These are phyloP conservation scores for Coniochaeta ligniaria DNA, from an alignment of 2,329 filamentous ascomycete genomes.

Conservation along the genomic window DNA sequence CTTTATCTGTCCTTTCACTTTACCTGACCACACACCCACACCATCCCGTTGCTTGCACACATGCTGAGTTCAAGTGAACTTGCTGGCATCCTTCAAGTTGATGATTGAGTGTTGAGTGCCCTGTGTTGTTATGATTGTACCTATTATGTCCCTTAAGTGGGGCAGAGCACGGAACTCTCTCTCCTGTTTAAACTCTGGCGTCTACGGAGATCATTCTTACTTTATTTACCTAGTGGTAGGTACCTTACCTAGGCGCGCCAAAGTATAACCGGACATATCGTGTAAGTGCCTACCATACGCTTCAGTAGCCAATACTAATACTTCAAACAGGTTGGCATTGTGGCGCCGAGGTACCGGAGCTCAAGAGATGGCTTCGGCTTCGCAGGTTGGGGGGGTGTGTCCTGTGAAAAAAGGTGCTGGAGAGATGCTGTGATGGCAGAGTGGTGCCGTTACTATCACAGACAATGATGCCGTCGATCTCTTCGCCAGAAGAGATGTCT, in stretches of 20 bases:
- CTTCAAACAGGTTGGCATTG: background rate
- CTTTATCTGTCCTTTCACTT: no score
- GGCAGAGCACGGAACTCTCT: background rate
- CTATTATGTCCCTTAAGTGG: background rate
- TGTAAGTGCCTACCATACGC: background rate
- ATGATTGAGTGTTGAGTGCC: background rate
- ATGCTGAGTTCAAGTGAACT: background rate
- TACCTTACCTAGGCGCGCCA: background rate
- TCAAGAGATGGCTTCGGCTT: background rate
- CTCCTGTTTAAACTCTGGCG: background rate
- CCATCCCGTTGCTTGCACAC: no score
- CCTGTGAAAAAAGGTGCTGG: background rate
- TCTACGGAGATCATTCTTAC: background rate
- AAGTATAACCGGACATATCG: background rate
- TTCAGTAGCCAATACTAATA: background rate
- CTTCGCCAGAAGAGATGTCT: no score
- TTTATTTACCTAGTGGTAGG: no score
- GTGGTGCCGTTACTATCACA: background rate
- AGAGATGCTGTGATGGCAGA: background rate
- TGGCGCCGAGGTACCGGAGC: background rate
- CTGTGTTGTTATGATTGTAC: no score
- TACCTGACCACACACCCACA: no score
- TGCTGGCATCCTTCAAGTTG: background rate
- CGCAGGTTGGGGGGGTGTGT: background rate
- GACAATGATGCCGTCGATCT: no score